These are phyloP conservation scores for Suhomyces sp. DNA, from an alignment of 805 yeast species.

Conservation along the genomic window DNA sequence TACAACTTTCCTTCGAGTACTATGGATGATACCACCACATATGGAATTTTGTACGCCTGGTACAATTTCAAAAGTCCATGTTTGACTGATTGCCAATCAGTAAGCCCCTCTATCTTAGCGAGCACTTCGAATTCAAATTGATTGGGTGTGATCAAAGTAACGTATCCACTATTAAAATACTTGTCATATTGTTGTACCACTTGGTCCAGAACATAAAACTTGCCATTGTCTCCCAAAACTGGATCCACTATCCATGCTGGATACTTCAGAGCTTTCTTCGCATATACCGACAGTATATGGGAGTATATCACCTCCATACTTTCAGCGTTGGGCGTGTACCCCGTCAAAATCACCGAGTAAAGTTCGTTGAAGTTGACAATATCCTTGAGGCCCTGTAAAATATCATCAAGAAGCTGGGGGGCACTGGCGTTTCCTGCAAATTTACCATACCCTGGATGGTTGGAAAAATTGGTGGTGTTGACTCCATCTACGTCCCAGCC, in stretches of 20 bases:
- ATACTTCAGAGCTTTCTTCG: slow-evolving; percentile 2
- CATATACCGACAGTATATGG: slow-evolving; percentile 35
- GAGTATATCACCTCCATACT: slow-evolving; percentile 51
- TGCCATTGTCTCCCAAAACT: slow-evolving; percentile 88
- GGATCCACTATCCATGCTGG: slow-evolving; percentile 80
- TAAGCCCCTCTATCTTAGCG: slow-evolving; percentile 47
- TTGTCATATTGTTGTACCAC: slow-evolving; percentile 53
- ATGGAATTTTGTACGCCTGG: slow-evolving; percentile 42
- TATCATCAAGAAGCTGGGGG: slow-evolving; percentile 44
- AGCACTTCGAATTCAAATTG: slow-evolving; percentile 71
- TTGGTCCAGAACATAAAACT: slow-evolving; percentile 64
- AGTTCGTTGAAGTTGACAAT: slow-evolving; percentile 36
- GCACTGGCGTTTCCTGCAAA: slow-evolving; percentile 58
- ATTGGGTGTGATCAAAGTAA: slow-evolving; percentile 65
- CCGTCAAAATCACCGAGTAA: slow-evolving; percentile 73
- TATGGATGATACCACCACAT: slow-evolving; percentile 62
- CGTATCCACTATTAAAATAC: slow-evolving; percentile 42
- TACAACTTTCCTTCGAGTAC: slow-evolving; percentile 36
- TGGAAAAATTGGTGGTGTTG: slow-evolving; percentile 85
- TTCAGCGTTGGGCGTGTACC: slow-evolving; percentile 69
- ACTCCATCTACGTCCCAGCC: slow-evolving; percentile 94
- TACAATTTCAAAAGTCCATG: slow-evolving; percentile 44
- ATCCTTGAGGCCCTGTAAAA: slow-evolving; percentile 55
- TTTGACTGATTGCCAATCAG: slow-evolving; percentile 34
- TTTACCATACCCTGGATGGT: slow-evolving; percentile 85